Evolutionary conservation across 129 eudicot genomes (phyloP).

Genomic region (Saussurea involucrata): DNA sequence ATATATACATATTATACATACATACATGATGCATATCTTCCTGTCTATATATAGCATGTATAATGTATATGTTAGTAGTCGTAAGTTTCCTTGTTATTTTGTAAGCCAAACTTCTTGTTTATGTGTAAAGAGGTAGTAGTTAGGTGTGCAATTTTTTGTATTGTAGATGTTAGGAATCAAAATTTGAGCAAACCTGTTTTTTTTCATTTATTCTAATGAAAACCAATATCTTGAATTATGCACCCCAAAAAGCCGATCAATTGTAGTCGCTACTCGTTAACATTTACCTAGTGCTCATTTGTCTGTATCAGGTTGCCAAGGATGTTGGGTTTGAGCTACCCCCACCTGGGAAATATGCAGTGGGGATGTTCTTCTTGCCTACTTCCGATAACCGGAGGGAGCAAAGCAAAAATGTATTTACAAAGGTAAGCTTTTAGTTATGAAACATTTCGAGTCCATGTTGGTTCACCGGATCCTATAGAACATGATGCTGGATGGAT

Average conservation of each 20-base stretch:
- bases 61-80: not conserved
- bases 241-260: not conserved
- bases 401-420: slow-evolving; percentile 84
- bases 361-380: slow-evolving; percentile 99
- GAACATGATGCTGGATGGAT: not conserved
- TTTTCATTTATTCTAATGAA: not conserved
- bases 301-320: slow-evolving; percentile 58
- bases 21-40: not conserved
- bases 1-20: too few species aligned
- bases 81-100: not conserved
- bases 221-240: not conserved
- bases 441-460: not conserved
- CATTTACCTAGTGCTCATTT: not conserved
- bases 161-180: not conserved
- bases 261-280: not conserved
- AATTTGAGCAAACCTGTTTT: not conserved
- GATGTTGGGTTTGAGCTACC: slow-evolving; percentile 93
- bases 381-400: slow-evolving; percentile 76
- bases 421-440: slow-evolving; percentile 56
- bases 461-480: not conserved
- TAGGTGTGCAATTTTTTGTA: not conserved
- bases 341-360: slow-evolving; percentile 80
- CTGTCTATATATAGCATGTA: not conserved
- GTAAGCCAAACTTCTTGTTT: not conserved
- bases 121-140: not conserved